Percentiles rank a stretch among this genome's conserved stretches.
These are phyloP conservation scores for Astrothelium subdiscretum DNA, from an alignment of 495 filamentous ascomycete genomes.

Conservation along the genomic window DNA sequence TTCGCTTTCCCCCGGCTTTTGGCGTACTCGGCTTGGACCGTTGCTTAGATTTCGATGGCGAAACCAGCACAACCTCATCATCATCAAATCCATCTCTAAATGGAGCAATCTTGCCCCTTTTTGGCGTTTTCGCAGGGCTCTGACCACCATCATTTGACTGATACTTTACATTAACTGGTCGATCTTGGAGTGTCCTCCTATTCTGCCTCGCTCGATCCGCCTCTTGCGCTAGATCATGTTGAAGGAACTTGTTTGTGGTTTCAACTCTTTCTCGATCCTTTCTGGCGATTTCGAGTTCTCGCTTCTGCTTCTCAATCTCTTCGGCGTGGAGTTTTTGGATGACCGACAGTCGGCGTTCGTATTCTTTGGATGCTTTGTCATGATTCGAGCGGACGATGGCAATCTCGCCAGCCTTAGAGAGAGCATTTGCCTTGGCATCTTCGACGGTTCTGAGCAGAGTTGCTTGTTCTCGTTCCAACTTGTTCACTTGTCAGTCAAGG, in stretches of 20 bases:
- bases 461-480: conserved; percentile 46
- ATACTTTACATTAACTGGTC: conserved; percentile 6
- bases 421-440: conserved; percentile 36
- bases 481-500: background rate
- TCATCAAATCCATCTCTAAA: conserved; percentile 66
- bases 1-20: conserved; percentile 50
- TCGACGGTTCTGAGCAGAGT: conserved; percentile 36
- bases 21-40: conserved; percentile 42
- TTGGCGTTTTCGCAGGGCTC: conserved; percentile 43
- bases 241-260: conserved; percentile 52
- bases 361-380: conserved; percentile 40
- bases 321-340: conserved; percentile 46
- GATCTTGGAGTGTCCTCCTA: conserved; percentile 22
- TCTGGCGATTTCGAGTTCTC: conserved; percentile 43
- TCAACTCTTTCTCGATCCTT: conserved; percentile 48
- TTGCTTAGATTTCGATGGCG: conserved; percentile 41
- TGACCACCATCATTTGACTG: background rate
- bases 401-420: conserved; percentile 53
- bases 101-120: conserved; percentile 41
- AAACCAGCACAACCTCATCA: conserved; percentile 49
- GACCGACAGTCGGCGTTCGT: conserved; percentile 41
- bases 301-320: conserved; percentile 41
- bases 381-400: conserved; percentile 56
- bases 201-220: conserved; percentile 25
- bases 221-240: conserved; percentile 53